Conservation (phyloP, 176 grass and related monocot genomes). For the Oryza brachyantha region DNA sequence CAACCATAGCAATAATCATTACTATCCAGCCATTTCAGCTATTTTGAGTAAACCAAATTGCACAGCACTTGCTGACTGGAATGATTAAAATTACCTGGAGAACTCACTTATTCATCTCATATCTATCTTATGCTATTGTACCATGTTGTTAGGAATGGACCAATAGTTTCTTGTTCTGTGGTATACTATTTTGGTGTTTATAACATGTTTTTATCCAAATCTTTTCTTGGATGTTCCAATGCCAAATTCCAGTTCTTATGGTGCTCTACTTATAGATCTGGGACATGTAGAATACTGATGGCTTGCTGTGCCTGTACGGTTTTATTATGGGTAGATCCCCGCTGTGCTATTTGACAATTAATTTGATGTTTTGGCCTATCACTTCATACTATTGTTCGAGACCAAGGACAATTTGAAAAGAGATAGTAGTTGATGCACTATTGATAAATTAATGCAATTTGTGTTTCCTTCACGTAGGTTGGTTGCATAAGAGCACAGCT, state of each 20-base stretch:
- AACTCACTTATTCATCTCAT: background rate
- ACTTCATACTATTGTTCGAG: background rate
- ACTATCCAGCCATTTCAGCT: background rate
- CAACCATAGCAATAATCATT: background rate
- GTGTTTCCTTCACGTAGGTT: slow-evolving; percentile 27
- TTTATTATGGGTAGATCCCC: background rate
- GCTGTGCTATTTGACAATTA: background rate
- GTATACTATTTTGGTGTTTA: background rate
- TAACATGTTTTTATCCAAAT: background rate
- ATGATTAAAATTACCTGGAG: background rate
- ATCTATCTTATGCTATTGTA: background rate
- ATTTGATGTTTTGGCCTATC: background rate
- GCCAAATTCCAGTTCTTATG: background rate
- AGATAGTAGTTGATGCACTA: background rate
- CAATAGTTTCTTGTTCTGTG: slow-evolving; percentile 1
- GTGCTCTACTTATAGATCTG: background rate
- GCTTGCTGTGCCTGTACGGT: background rate
- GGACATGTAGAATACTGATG: background rate
- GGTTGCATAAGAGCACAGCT: slow-evolving; percentile 9
- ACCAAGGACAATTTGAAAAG: background rate
- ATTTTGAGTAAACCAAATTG: background rate
- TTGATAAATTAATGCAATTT: slow-evolving; percentile 5
- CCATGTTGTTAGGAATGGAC: background rate
- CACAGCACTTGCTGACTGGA: background rate
- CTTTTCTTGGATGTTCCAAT: background rate